Evolutionary conservation across 495 filamentous ascomycete genomes (phyloP).

Genomic region (Hypoxylon lenormandii): DNA sequence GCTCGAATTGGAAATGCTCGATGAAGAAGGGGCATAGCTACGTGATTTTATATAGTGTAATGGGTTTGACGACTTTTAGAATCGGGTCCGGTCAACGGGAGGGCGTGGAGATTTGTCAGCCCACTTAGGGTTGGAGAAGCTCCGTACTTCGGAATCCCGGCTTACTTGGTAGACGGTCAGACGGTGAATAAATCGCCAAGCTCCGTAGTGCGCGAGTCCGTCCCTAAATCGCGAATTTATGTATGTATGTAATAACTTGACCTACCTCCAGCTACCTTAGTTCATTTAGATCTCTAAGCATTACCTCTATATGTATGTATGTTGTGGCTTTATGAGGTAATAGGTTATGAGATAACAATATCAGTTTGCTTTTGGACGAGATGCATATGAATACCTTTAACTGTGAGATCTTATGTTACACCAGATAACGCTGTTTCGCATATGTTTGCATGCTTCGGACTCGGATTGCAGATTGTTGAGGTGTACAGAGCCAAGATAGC

Average conservation of each 20-base stretch:
- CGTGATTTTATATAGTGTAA: slow-evolving; percentile 20
- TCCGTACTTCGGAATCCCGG: slow-evolving; percentile 40
- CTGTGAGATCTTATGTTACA: too few relatives aligned
- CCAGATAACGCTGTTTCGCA: neutral
- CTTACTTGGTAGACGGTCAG: slow-evolving; percentile 2
- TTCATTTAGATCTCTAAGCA: too few relatives aligned
- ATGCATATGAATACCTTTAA: too few relatives aligned
- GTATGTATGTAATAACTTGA: neutral
- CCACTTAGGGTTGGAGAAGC: slow-evolving; percentile 28
- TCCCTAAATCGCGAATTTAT: slow-evolving; percentile 9
- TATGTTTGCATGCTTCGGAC: slow-evolving; percentile 19
- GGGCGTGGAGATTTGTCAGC: slow-evolving; percentile 33
- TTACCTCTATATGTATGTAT: too few relatives aligned
- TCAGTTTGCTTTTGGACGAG: too few relatives aligned
- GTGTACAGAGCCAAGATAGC: neutral
- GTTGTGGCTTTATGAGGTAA: neutral
- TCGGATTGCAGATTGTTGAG: neutral
- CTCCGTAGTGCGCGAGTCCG: slow-evolving; percentile 30
- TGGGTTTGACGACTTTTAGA: neutral
- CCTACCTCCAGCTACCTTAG: too few relatives aligned
- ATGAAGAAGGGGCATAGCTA: slow-evolving; percentile 33
- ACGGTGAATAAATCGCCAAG: slow-evolving; percentile 17
- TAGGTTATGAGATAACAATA: slow-evolving; percentile 2
- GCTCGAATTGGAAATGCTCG: slow-evolving; percentile 39
- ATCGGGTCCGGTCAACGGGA: slow-evolving; percentile 7